Base-by-base conservation (phyloP, 148 eudicot species). In the Fallopia convolvulus region DNA sequence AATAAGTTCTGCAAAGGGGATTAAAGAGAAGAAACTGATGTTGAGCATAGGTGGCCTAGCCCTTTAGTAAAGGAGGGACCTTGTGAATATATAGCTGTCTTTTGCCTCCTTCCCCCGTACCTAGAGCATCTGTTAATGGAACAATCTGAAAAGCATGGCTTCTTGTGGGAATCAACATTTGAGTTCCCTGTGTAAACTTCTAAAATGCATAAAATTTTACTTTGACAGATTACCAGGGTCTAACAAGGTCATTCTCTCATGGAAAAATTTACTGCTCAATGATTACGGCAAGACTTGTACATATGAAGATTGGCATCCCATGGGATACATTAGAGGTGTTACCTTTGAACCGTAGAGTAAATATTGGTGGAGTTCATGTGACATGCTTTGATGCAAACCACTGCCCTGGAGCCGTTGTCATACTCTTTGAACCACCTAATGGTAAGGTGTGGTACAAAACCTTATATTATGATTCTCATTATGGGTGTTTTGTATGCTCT, bases 341-440 rank as follows among this genome's bases (percentile, higher is more conserved):
- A 80, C 94, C 97, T 55, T 85, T 94, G 74, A 83, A 92, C 74
- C 85, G 89, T 81, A 94, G 88, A 82, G 83, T 88, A 56, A 84
- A 60, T 77, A 79, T 94, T 81, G 87, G 89, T 78, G 99, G 97
- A 84, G 79, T 86, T 78, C 83, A 87, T 80, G 90, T 94, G 65
- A 94, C 97, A 9, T 92, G 96, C 84, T 92, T 90, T 81, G 99
- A 94, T 86, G 99, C 99, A 76, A 94, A 94, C 82, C 99, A 94
- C 79, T 94, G 97, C 82, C 99, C 99, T 48, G 97, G 99, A 80
- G 82, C 99, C 78, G 80, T 91, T 72, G 84, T 94, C 72, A 79
- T 94, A 78, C 86, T 92, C 68, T 94, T 94, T 86, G 97, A 94
- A 82, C 96, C 96, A 30, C 91, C 94, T 77, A 92, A 84, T 70